phyloP scores from a whole-genome alignment of 179 eudicot genomes.

The Drosera spatulata region DNA sequence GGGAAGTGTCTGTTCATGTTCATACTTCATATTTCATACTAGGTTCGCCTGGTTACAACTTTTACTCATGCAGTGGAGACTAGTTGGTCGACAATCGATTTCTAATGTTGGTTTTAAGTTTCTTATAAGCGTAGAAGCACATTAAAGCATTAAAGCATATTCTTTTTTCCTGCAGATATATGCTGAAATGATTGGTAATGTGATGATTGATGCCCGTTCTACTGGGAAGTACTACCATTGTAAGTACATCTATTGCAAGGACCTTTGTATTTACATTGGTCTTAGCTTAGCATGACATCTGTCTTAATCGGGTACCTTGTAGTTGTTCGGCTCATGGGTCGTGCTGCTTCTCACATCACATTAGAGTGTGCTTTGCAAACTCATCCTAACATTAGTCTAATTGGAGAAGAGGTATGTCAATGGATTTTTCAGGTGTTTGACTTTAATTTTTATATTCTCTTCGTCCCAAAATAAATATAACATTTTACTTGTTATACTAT shows the following conservation, averaged over 20 bases:
- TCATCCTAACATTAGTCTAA: constrained; percentile 88
- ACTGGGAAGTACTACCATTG: constrained; percentile 99
- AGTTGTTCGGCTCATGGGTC: constrained; percentile 99
- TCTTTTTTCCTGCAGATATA: constrained; percentile 52
- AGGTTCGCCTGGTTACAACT: too few species aligned
- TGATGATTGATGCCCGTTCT: constrained; percentile 97
- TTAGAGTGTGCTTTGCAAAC: constrained; percentile 98
- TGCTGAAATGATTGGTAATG: constrained; percentile 99
- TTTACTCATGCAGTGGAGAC: too few species aligned
- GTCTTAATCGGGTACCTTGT: constrained; percentile 11
- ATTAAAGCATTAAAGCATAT: not conserved
- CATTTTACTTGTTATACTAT: too few species aligned
- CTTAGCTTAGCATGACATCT: constrained; percentile 3
- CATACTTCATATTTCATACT: too few species aligned
- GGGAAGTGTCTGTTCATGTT: too few species aligned
- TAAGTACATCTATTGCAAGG: constrained; percentile 27
- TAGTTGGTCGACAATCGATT: too few species aligned
- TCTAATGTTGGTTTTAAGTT: too few species aligned
- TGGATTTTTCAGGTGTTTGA: too few species aligned
- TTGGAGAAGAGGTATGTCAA: constrained; percentile 84
- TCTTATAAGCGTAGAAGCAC: too few species aligned
- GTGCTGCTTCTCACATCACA: constrained; percentile 99
- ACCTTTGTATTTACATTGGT: not conserved
- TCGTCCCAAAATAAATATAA: too few species aligned
- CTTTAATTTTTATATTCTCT: constrained; percentile 26